Evolutionary conservation across 192 early-diverging fungal species (phyloP), one percentile per base, ranked within the genome.

Genomic region (Glomus cerebriforme): DNA sequence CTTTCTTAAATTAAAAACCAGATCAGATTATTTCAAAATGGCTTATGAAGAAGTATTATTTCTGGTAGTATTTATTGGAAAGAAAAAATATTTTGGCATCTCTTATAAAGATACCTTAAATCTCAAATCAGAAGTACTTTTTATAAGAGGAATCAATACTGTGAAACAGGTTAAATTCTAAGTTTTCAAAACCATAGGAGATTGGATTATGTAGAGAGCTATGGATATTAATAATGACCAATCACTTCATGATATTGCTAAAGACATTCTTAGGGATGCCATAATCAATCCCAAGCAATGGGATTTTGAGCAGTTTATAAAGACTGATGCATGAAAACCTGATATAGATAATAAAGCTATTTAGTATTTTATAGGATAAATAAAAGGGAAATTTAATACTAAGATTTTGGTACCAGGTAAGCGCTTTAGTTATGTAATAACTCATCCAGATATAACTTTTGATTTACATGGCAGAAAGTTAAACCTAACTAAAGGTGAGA

Each of bases 41-140:
- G n/a, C n/a, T n/a, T n/a, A n/a, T n/a, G n/a, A n/a, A 10, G 43
- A 47, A 22, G 47, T 73, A 43, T 47, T 73, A 73, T 73, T 73
- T 73, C 70, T 24, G 3, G 47, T 73, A 13, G 19, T 19, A 7
- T 73, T 73, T 73, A 73, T 19, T 49, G 43, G 70, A 13, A 73
- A 73, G 22, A 73, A 73, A 49, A 73, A 73, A 45, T 73, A 73
- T 54, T n/a, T 49, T 47, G n/a, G 70, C 26, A 27, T 73, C 2
- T 1, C 24, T 9, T 8, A 73, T 49, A 12, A 73, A 29, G 26
- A 73, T n/a, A 29, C 8, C 22, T 0, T 10, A n/a, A 45, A 73
- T 26, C 49, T 73, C 9, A 60, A 60, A 60, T 19, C n/a, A 19
- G 34, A 45, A 15, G 8, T 49, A 24, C 70, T 54, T 31, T 73